Conservation (phyloP, 2,329 filamentous ascomycete genomes). For the Raffaelea ambrosiae region DNA sequence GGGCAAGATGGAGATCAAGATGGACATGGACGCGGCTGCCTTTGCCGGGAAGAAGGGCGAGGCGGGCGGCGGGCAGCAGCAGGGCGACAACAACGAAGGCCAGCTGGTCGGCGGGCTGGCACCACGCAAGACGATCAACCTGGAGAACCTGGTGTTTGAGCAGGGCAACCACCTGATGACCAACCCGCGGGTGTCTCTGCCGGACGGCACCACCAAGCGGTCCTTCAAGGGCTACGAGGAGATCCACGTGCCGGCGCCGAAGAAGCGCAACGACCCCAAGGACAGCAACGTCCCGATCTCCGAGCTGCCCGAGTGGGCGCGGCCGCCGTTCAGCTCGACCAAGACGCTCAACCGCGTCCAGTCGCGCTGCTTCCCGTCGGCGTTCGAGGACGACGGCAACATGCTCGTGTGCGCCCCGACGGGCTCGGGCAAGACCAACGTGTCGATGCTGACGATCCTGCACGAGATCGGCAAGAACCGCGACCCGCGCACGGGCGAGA, state of each 20-base stretch:
- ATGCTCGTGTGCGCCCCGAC: slow-evolving; percentile 97
- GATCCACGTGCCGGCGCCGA: slow-evolving; percentile 91
- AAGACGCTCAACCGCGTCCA: slow-evolving; percentile 92
- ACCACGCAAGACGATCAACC: slow-evolving; percentile 79
- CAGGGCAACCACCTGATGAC: slow-evolving; percentile 99
- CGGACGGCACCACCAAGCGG: slow-evolving; percentile 88
- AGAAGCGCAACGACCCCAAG: slow-evolving; percentile 71
- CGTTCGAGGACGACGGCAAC: slow-evolving; percentile 91
- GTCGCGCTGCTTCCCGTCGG: slow-evolving; percentile 82
- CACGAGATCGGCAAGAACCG: slow-evolving; percentile 95
- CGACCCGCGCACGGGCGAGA: slow-evolving; percentile 80
- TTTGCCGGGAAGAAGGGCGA: too few species aligned
- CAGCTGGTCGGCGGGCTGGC: slow-evolving; percentile 74
- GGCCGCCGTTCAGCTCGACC: slow-evolving; percentile 73
- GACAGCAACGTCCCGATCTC: slow-evolving; percentile 77
- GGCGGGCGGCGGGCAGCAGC: slow-evolving; percentile 30
- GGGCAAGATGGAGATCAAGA: slow-evolving; percentile 78
- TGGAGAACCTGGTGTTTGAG: slow-evolving; percentile 94
- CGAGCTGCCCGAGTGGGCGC: slow-evolving; percentile 89
- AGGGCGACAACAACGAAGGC: slow-evolving; percentile 38
- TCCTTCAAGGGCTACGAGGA: slow-evolving; percentile 98
- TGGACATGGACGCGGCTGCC: slow-evolving; percentile 74
- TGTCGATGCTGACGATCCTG: slow-evolving; percentile 93
- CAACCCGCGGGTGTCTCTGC: slow-evolving; percentile 90
- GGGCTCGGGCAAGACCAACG: slow-evolving; percentile 96